Evolutionary conservation across 2,329 filamentous ascomycete genomes (phyloP).

Genomic region (Alternaria rosae): DNA sequence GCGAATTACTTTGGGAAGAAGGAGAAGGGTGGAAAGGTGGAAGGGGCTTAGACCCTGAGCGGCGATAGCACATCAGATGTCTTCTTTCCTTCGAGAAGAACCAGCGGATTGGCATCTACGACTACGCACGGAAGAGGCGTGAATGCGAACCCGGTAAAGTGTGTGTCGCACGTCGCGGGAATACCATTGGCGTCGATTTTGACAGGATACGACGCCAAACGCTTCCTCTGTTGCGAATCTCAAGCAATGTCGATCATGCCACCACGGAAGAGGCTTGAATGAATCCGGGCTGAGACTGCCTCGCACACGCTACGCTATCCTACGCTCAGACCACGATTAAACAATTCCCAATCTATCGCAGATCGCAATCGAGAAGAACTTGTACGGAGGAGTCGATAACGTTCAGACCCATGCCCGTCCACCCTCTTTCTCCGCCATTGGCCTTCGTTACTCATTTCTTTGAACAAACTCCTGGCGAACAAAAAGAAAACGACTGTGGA

Average conservation of each 20-base stretch:
- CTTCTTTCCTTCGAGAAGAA: neutral
- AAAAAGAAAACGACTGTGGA: neutral
- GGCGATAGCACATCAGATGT: neutral
- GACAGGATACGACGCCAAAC: neutral
- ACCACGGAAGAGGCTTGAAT: constrained; percentile 11
- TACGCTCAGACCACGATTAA: neutral
- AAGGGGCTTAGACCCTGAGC: neutral
- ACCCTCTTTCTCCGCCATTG: no score
- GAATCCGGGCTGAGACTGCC: constrained; percentile 3
- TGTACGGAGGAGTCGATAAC: constrained; percentile 10
- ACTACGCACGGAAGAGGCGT: neutral
- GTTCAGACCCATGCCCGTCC: constrained; percentile 2
- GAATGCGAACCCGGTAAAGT: neutral
- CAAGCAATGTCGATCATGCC: neutral
- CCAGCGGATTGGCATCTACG: neutral
- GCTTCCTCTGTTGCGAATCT: neutral
- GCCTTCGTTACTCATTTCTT: neutral
- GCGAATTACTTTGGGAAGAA: constrained; percentile 41
- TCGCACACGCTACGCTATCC: neutral
- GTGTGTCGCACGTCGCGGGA: neutral
- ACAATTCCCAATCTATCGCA: constrained; percentile 13
- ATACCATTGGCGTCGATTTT: neutral
- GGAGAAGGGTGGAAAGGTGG: constrained; percentile 1
- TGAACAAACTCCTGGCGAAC: neutral
- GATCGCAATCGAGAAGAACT: constrained; percentile 2